A percentile compares a stretch with the other conserved stretches of the same genome.
Conservation (phyloP, 345 rosid genomes). For the Salix suchowensis region DNA sequence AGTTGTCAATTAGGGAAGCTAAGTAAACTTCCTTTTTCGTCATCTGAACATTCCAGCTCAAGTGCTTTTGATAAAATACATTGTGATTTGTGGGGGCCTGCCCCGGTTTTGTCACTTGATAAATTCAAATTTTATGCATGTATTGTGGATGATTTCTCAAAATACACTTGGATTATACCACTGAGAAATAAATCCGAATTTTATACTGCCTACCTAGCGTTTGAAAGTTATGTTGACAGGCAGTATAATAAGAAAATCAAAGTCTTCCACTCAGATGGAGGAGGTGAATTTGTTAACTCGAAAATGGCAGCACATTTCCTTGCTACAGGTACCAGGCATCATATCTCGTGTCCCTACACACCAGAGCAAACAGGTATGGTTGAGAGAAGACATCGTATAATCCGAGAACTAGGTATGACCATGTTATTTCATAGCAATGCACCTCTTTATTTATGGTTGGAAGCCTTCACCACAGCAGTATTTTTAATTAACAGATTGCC, state of each 20-base stretch:
- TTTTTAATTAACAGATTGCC: not conserved
- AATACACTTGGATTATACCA: not conserved
- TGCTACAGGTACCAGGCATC: not conserved
- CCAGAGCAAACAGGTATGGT: not conserved
- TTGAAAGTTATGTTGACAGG: not conserved
- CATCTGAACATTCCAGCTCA: not conserved
- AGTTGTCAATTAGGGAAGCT: not conserved
- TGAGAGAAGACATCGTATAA: not conserved
- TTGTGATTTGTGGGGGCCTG: not conserved
- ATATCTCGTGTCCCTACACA: not conserved
- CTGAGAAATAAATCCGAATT: not conserved
- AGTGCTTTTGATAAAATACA: not conserved
- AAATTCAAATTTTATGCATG: not conserved
- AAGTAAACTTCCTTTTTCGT: not conserved
- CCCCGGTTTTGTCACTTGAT: not conserved
- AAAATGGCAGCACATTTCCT: not conserved
- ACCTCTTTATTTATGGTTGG: not conserved
- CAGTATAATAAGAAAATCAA: not conserved
- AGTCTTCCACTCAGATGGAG: not conserved
- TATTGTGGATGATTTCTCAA: not conserved
- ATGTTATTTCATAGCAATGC: not conserved
- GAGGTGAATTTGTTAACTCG: not conserved
- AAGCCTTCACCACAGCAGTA: not conserved
- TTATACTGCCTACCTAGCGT: not conserved
- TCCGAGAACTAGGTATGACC: not conserved